A percentile compares a stretch with the other conserved stretches of the same genome.
Conservation (phyloP, 257 asterid species). For the Capsicum baccatum region DNA sequence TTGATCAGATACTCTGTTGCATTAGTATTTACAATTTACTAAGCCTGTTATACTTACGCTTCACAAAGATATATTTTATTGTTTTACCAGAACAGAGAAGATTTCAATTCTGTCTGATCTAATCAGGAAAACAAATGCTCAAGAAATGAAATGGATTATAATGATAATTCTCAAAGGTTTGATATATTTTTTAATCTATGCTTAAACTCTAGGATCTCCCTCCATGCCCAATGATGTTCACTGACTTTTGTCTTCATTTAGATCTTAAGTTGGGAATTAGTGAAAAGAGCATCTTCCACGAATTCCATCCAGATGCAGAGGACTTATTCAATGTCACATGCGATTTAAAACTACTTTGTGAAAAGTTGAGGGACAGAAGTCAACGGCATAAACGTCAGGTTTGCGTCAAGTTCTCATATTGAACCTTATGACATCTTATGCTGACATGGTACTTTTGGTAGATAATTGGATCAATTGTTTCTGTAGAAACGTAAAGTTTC, state of each 20-base stretch:
- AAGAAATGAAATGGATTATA: slow-evolving; percentile 98
- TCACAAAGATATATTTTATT: slow-evolving; percentile 35
- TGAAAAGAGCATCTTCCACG: slow-evolving; percentile 94
- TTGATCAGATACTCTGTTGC: slow-evolving; percentile 6
- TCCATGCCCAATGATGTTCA: background rate
- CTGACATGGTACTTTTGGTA: slow-evolving; percentile 2
- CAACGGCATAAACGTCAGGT: slow-evolving; percentile 97
- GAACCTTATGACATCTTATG: background rate
- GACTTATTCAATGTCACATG: slow-evolving; percentile 96
- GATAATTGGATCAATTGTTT: slow-evolving; percentile 5
- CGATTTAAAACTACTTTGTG: slow-evolving; percentile 90
- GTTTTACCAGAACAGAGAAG: slow-evolving; percentile 70
- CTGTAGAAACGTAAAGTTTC: background rate
- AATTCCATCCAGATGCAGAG: slow-evolving; percentile 99
- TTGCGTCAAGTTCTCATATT: slow-evolving; percentile 31
- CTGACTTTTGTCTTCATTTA: slow-evolving; percentile 33
- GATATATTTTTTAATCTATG: slow-evolving; percentile 20
- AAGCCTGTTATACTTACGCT: slow-evolving; percentile 23
- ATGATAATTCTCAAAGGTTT: slow-evolving; percentile 97
- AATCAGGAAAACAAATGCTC: slow-evolving; percentile 86
- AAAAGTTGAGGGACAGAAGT: slow-evolving; percentile 78
- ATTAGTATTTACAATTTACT: background rate
- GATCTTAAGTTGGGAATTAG: slow-evolving; percentile 96
- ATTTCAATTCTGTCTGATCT: slow-evolving; percentile 70
- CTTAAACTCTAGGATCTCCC: slow-evolving; percentile 10